Evolutionary conservation across 2,329 filamentous ascomycete species (phyloP).

Genomic region (Ampelomyces quisqualis): DNA sequence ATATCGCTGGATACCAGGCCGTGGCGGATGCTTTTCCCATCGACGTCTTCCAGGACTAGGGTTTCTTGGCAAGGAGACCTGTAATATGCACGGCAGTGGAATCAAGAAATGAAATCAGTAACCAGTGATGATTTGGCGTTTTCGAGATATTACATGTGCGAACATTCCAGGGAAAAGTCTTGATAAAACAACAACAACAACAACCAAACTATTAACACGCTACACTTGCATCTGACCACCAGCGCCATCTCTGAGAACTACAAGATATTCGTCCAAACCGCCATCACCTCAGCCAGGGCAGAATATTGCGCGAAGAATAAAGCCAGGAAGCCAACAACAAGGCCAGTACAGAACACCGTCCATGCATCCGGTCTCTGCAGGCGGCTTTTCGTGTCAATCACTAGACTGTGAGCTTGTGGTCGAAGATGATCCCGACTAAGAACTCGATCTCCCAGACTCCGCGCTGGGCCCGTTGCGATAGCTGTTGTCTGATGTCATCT

Average conservation of each 20-base stretch:
- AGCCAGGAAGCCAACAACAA: conserved; percentile 39
- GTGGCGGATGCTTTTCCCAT: conserved; percentile 62
- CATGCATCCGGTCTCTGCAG: conserved; percentile 24
- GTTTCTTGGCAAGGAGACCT: background rate
- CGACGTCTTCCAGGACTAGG: conserved; percentile 48
- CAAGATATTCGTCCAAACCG: too few species aligned
- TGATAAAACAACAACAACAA: too few species aligned
- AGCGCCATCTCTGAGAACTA: too few species aligned
- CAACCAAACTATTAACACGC: too few species aligned
- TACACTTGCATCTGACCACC: too few species aligned
- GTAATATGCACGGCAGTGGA: too few species aligned
- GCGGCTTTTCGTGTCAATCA: conserved; percentile 31
- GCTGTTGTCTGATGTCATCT: conserved; percentile 21
- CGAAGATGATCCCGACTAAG: conserved; percentile 26
- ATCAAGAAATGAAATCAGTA: too few species aligned
- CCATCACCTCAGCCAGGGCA: conserved; percentile 28
- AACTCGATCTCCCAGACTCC: conserved; percentile 30
- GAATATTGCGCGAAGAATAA: conserved; percentile 37
- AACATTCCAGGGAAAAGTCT: too few species aligned
- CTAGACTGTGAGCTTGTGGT: conserved; percentile 21
- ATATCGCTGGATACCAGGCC: conserved; percentile 59
- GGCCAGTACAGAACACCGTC: conserved; percentile 34
- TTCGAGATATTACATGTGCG: too few species aligned
- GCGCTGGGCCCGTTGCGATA: conserved; percentile 30
- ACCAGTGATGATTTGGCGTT: too few species aligned